These are phyloP conservation scores for Fraxinus floribunda DNA, from an alignment of 305 asterid genomes.

Conservation along the genomic window DNA sequence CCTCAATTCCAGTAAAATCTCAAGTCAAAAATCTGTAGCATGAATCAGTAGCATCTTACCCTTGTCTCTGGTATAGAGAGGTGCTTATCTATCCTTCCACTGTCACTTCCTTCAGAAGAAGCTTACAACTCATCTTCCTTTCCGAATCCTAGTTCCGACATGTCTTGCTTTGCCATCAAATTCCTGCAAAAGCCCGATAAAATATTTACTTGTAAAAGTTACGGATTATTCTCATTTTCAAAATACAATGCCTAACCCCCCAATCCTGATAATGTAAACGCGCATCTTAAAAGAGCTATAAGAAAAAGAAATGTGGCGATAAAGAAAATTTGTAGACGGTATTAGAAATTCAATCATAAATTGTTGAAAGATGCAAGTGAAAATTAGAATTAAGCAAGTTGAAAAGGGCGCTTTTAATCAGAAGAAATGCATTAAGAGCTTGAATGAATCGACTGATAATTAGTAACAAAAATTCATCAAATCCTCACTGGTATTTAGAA, in stretches of 20 bases:
- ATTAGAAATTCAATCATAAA: background rate
- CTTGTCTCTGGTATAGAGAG: background rate
- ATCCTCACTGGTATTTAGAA: background rate
- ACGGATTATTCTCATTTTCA: background rate
- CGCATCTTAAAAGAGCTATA: background rate
- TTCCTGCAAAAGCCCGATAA: conserved; percentile 54
- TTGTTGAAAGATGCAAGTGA: background rate
- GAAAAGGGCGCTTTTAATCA: background rate
- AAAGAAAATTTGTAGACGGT: background rate
- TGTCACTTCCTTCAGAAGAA: conserved; percentile 28
- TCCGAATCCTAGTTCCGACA: conserved; percentile 82
- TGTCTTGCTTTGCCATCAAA: conserved; percentile 94
- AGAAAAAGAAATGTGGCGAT: background rate
- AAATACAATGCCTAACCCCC: background rate
- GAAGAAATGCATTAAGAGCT: background rate
- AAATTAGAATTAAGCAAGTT: background rate
- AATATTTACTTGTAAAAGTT: background rate
- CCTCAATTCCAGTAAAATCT: background rate
- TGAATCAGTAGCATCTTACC: background rate
- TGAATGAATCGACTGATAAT: background rate
- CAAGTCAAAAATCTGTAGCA: background rate
- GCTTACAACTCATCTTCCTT: conserved; percentile 35
- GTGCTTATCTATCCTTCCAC: conserved; percentile 21
- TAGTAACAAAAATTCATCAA: conserved; percentile 5
- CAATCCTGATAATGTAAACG: background rate